phyloP scores from a whole-genome alignment of 1,284 basidiomycete genomes.

The Puccinia horiana region DNA sequence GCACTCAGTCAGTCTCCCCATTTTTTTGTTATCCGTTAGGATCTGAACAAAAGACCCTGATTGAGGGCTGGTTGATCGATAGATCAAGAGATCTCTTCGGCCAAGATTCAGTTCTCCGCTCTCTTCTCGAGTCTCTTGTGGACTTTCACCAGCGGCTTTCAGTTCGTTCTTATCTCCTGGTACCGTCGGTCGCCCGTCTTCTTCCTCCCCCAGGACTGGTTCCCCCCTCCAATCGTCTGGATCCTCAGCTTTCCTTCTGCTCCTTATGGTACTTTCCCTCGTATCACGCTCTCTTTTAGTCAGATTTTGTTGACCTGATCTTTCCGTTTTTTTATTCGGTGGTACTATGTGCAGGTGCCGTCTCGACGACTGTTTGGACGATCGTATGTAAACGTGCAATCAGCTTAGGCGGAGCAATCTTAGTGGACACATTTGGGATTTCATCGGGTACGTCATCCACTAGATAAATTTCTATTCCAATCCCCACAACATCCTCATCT shows the following conservation, averaged over 20 bases:
- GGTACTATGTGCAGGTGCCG: slow-evolving; percentile 70
- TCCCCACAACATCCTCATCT: too few relatives aligned
- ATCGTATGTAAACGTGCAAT: slow-evolving; percentile 67
- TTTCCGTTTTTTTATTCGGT: not conserved
- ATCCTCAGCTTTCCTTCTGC: slow-evolving; percentile 38
- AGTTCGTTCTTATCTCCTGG: slow-evolving; percentile 82
- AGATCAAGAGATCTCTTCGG: slow-evolving; percentile 72
- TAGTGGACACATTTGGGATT: slow-evolving; percentile 55
- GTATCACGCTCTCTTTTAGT: not conserved
- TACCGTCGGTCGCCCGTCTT: slow-evolving; percentile 84
- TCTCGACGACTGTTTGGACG: slow-evolving; percentile 86
- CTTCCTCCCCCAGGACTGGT: slow-evolving; percentile 83
- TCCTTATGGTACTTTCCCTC: slow-evolving; percentile 27
- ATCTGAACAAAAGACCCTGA: too few relatives aligned
- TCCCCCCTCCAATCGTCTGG: slow-evolving; percentile 57
- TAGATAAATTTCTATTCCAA: too few relatives aligned
- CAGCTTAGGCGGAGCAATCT: not conserved
- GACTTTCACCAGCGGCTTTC: slow-evolving; percentile 78
- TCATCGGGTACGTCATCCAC: slow-evolving; percentile 54
- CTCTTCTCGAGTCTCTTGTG: slow-evolving; percentile 76
- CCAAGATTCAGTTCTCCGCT: slow-evolving; percentile 70
- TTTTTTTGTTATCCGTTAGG: slow-evolving; percentile 27
- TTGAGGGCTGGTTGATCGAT: slow-evolving; percentile 37
- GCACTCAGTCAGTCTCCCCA: slow-evolving; percentile 65
- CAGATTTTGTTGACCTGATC: not conserved